phyloP scores from a whole-genome alignment of 179 eudicot species.

The Spinacia oleracea region DNA sequence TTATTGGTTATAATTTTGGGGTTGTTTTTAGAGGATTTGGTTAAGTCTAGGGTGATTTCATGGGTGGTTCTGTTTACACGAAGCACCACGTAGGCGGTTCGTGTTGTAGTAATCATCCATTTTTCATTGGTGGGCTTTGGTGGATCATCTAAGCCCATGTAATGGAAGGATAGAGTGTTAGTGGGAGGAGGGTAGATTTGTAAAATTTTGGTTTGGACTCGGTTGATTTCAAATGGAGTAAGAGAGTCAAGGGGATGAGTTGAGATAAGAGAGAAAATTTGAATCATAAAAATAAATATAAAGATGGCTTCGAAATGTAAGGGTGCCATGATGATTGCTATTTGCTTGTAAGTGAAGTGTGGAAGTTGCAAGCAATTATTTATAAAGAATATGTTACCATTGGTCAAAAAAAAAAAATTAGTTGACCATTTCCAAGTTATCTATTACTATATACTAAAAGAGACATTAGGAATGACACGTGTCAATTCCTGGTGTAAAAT shows the following conservation, averaged over 20 bases:
- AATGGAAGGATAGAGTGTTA: conserved; percentile 37
- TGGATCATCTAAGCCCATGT: conserved; percentile 46
- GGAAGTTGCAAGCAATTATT: background rate
- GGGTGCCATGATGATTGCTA: background rate
- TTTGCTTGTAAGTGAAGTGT: background rate
- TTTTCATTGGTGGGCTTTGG: conserved; percentile 25
- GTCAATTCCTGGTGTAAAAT: too few species aligned
- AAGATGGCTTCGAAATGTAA: background rate
- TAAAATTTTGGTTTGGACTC: conserved; percentile 33
- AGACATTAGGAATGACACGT: too few species aligned
- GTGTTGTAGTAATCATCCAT: background rate
- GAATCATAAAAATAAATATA: conserved; percentile 2
- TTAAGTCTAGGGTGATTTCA: conserved; percentile 38
- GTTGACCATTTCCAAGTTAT: too few species aligned
- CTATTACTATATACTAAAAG: too few species aligned
- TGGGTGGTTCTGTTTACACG: conserved; percentile 30
- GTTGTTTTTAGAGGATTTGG: background rate
- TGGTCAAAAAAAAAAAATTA: too few species aligned
- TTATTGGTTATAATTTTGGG: conserved; percentile 20
- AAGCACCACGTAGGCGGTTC: conserved; percentile 33
- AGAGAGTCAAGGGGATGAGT: conserved; percentile 39
- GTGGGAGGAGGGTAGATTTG: conserved; percentile 3
- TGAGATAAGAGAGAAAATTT: background rate
- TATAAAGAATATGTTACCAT: background rate
- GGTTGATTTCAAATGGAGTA: conserved; percentile 38